phyloP scores from a whole-genome alignment of 257 asterid genomes.

The Rauvolfia tetraphylla region DNA sequence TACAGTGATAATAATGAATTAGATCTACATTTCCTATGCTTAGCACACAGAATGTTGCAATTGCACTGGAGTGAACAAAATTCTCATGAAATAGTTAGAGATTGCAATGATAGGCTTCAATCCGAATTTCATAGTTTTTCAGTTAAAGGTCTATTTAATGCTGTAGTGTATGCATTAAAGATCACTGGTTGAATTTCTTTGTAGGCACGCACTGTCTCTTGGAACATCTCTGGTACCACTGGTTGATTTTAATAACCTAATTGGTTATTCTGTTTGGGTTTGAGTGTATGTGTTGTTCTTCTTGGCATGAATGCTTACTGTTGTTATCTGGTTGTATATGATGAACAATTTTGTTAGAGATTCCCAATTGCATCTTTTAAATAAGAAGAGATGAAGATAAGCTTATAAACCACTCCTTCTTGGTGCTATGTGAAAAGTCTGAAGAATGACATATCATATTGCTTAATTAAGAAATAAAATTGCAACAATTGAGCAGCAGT shows the following conservation, averaged over 20 bases:
- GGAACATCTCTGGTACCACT: neutral
- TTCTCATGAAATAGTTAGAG: neutral
- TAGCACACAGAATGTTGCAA: neutral
- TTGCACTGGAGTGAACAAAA: neutral
- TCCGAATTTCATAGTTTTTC: neutral
- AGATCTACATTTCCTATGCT: neutral
- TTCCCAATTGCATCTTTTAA: neutral
- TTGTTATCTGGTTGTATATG: neutral
- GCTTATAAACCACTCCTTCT: neutral
- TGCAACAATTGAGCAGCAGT: neutral
- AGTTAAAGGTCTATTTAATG: neutral
- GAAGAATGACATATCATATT: neutral
- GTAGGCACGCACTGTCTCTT: neutral
- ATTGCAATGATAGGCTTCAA: neutral
- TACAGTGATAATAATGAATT: neutral
- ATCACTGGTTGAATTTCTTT: neutral
- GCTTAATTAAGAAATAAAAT: slow-evolving; percentile 5
- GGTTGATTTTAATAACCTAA: neutral
- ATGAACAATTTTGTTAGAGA: neutral
- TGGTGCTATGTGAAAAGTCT: neutral
- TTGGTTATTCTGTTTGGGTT: neutral
- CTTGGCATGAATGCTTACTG: neutral
- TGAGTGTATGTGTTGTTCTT: neutral
- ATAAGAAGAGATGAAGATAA: neutral
- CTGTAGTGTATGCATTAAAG: neutral